Percentiles rank a stretch among this genome's conserved stretches.
These are phyloP conservation scores for Penicillium riverlandense DNA, from an alignment of 495 filamentous ascomycete species.

Conservation along the genomic window DNA sequence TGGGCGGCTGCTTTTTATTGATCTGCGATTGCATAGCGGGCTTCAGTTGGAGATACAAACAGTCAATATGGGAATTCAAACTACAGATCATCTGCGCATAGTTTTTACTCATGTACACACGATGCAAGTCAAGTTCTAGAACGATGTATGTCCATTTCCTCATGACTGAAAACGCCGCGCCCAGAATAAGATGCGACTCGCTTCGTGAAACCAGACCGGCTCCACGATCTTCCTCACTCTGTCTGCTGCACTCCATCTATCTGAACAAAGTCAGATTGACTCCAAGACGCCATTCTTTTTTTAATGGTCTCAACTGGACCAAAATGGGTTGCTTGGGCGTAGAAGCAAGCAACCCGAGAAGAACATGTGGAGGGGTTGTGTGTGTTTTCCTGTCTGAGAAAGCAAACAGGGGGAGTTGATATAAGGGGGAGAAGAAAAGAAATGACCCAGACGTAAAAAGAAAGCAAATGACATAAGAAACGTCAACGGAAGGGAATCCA, in stretches of 20 bases:
- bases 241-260: conserved; percentile 16
- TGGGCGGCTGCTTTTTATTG: not conserved
- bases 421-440: conserved; percentile 8
- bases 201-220: conserved; percentile 19
- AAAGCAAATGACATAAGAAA: conserved; percentile 15
- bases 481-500: conserved; percentile 10
- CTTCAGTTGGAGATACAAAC: not conserved
- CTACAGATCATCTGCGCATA: no score
- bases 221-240: conserved; percentile 4
- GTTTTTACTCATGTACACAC: not conserved
- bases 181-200: conserved; percentile 18
- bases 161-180: conserved; percentile 29
- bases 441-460: conserved; percentile 6
- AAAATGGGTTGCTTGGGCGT: not conserved
- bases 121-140: not conserved
- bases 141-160: conserved; percentile 32
- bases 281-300: conserved; percentile 29
- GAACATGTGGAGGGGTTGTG: conserved; percentile 6
- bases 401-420: conserved; percentile 16
- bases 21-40: not conserved
- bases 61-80: no score
- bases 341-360: not conserved
- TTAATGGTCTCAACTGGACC: not conserved
- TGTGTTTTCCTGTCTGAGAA: conserved; percentile 8
- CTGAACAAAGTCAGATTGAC: conserved; percentile 29